These are phyloP conservation scores for Lasiosphaeria ovina DNA, from an alignment of 495 filamentous ascomycete species.

Conservation along the genomic window DNA sequence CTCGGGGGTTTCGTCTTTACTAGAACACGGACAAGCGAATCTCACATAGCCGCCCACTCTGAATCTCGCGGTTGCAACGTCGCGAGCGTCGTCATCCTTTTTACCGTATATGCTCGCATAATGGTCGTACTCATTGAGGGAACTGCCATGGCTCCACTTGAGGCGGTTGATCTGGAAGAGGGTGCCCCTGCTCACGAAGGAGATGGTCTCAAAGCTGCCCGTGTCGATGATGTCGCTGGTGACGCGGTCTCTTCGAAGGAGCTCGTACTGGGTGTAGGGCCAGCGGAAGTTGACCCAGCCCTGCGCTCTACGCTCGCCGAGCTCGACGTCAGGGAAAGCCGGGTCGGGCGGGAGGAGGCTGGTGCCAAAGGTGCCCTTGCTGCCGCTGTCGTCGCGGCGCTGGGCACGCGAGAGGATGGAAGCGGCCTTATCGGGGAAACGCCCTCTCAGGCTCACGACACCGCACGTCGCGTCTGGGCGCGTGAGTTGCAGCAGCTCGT, in stretches of 20 bases:
- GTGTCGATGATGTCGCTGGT: neutral
- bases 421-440: slow-evolving; percentile 13
- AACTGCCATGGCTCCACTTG: slow-evolving; percentile 15
- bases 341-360: neutral
- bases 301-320: slow-evolving; percentile 13
- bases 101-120: neutral
- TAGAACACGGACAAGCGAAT: slow-evolving; percentile 19
- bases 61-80: slow-evolving; percentile 7
- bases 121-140: slow-evolving; percentile 5
- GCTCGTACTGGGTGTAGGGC: slow-evolving; percentile 19
- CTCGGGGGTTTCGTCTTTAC: neutral
- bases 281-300: slow-evolving; percentile 22
- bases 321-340: slow-evolving; percentile 8
- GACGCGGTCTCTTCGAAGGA: slow-evolving; percentile 2
- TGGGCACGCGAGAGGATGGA: slow-evolving; percentile 20
- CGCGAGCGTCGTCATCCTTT: neutral
- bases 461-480: slow-evolving; percentile 19
- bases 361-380: slow-evolving; percentile 15
- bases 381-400: slow-evolving; percentile 4
- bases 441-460: slow-evolving; percentile 12
- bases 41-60: slow-evolving; percentile 11
- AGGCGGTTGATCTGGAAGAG: slow-evolving; percentile 17
- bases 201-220: slow-evolving; percentile 16
- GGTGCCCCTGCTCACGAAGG: slow-evolving; percentile 12
- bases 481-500: slow-evolving; percentile 19